phyloP scores from a whole-genome alignment of 2,329 filamentous ascomycete genomes.

The Fusarium siculi region DNA sequence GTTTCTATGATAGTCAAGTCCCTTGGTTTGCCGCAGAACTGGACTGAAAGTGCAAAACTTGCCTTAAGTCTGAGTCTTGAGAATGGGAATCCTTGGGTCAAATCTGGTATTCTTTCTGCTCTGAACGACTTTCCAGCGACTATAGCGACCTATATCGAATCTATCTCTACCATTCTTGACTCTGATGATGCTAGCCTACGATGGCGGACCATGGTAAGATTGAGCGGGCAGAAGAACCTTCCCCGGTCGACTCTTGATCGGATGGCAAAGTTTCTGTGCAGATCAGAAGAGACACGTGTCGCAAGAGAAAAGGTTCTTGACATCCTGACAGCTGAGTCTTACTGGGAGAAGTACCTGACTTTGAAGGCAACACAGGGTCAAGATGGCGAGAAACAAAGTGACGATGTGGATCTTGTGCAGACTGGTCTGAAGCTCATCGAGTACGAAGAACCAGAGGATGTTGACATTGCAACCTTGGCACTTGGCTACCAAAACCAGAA shows the following conservation, averaged over 20 bases:
- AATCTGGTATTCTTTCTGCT: neutral
- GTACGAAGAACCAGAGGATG: neutral
- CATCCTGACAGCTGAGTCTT: neutral
- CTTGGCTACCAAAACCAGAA: neutral
- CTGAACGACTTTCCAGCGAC: neutral
- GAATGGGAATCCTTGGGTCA: neutral
- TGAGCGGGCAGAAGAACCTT: neutral
- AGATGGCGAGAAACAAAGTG: neutral
- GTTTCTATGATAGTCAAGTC: neutral
- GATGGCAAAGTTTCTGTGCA: neutral
- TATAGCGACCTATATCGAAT: neutral
- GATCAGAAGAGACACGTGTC: neutral
- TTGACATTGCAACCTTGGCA: neutral
- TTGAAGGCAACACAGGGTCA: neutral
- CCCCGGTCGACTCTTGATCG: neutral
- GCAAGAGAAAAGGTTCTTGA: neutral
- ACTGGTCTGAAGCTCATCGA: neutral
- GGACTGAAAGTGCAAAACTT: neutral
- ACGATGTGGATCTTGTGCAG: accelerated
- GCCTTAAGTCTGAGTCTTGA: neutral
- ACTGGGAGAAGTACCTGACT: neutral
- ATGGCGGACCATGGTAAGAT: neutral
- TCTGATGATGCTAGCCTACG: neutral
- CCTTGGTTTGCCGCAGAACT: neutral
- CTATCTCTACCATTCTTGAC: neutral